Conservation (phyloP, 192 early-diverging fungal genomes). For the Podochytrium sp. region DNA sequence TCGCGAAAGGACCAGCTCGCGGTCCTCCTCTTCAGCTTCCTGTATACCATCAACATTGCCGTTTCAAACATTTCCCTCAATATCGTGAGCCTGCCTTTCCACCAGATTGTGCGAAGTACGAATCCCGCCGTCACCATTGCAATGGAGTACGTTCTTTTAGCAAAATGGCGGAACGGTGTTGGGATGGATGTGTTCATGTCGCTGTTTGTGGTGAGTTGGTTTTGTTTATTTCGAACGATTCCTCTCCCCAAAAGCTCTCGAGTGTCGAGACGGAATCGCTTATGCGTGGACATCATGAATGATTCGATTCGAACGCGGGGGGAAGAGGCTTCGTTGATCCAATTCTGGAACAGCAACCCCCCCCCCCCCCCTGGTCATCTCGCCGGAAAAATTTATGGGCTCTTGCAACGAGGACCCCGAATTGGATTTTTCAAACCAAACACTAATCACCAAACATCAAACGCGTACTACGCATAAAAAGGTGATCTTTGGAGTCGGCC, state of each 20-base stretch:
- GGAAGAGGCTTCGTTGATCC: too few species aligned
- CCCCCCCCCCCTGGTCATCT: background rate
- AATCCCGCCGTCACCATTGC: conserved; percentile 79
- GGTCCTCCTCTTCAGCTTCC: conserved; percentile 78
- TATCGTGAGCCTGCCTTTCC: conserved; percentile 66
- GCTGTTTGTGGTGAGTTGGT: conserved; percentile 53
- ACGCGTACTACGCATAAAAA: too few species aligned
- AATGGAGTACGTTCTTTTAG: conserved; percentile 64
- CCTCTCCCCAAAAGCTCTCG: too few species aligned
- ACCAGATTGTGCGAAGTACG: conserved; percentile 84
- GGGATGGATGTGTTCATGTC: conserved; percentile 56
- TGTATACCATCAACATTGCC: conserved; percentile 91
- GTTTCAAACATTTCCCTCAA: conserved; percentile 79
- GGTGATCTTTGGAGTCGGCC: conserved; percentile 75
- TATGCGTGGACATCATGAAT: too few species aligned
- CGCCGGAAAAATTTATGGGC: background rate
- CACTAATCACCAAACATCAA: too few species aligned
- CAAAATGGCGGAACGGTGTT: conserved; percentile 50
- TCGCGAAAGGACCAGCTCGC: conserved; percentile 54
- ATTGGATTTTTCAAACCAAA: too few species aligned
- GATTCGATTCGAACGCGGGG: too few species aligned
- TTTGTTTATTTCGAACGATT: background rate
- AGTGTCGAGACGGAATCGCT: too few species aligned
- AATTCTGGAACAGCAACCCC: too few species aligned
- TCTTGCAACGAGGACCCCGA: too few species aligned